Evolutionary conservation across 1,284 basidiomycete genomes (phyloP).

Genomic region (Ceraceosorus bombacis): DNA sequence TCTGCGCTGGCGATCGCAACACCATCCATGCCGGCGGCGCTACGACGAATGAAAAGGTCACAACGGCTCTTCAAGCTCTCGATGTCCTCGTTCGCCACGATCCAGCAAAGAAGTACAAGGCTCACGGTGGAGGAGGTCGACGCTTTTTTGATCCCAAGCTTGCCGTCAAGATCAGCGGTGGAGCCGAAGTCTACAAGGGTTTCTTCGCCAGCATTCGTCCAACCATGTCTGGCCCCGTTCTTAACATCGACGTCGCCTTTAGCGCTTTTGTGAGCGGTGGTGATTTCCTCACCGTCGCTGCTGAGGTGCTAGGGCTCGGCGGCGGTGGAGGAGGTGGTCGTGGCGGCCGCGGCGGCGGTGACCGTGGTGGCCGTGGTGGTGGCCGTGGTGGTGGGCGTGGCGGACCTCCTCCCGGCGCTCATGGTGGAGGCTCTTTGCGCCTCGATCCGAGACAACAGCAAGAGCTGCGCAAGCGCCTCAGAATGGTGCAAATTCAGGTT

Average conservation of each 20-base stretch:
- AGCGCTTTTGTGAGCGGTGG: constrained; percentile 26
- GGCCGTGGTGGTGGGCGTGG: constrained; percentile 18
- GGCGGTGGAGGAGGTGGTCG: constrained; percentile 19
- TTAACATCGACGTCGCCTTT: constrained; percentile 37
- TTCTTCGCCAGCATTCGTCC: constrained; percentile 33
- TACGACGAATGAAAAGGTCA: constrained; percentile 9
- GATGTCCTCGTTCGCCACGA: constrained; percentile 18
- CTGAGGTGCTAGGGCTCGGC: constrained; percentile 19
- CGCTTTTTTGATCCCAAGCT: constrained; percentile 28
- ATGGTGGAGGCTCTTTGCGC: background rate
- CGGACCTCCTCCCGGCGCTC: constrained; percentile 12
- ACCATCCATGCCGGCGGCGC: constrained; percentile 10
- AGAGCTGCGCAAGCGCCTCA: constrained; percentile 26
- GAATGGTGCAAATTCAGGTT: constrained; percentile 19
- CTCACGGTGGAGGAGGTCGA: constrained; percentile 16
- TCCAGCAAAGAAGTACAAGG: constrained; percentile 6
- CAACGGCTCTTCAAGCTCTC: constrained; percentile 19
- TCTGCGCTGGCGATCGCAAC: constrained; percentile 18
- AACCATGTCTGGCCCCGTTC: constrained; percentile 25
- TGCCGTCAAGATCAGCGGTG: constrained; percentile 20
- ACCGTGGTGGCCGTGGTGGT: constrained; percentile 10
- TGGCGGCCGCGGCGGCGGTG: constrained; percentile 21
- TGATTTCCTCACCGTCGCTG: constrained; percentile 20
- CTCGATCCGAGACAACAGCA: constrained; percentile 19
- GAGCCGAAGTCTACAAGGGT: constrained; percentile 28